Evolutionary conservation across 2,329 filamentous ascomycete species (phyloP), one percentile per base, ranked within the genome.

Genomic region (Zymoseptoria pseudotritici): DNA sequence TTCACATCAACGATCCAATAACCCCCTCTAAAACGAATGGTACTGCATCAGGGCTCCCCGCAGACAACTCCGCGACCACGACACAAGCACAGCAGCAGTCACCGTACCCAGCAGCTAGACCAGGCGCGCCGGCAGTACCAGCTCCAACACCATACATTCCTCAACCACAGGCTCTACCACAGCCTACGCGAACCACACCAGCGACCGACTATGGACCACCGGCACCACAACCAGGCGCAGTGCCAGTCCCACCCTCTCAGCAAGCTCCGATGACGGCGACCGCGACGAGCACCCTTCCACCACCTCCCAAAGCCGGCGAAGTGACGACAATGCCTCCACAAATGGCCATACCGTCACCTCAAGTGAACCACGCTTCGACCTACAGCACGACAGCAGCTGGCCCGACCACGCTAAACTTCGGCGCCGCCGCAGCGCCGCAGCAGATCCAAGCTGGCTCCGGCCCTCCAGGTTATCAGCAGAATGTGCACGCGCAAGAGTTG

Each of bases 391-490:
- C 58, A 1, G 65, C 68, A 3, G 59, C 63, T 31, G 72, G 69
- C 5, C 74, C 74, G 10, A 75, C 74, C 26, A 76, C 71, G 3
- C 61, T 78, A 50, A 71, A 75, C 52, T 65, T 75, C 19, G 75
- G 75, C 1, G 71, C 72, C 3, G 72, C 68, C 4, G 53, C 63
- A 1, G 65, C 60, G 67, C 72, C 61, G 66, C 69, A 61, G 31
- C 63, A 64, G 22, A 58, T 62, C 24, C 50, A 62, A 62, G 63
- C 67, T 71, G 60, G 63, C 65, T 62, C 63, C 46, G 76, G 79
- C 62, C 79, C 79, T 21, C 75, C 78, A 0, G 78, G 78, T 11
- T 82, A 82, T 66, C 68, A 74, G 57, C 79, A 82, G 63, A 76
- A 79, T 60, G 69, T 74, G 64, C 72, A 77, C 55, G 77, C 76